These are phyloP conservation scores for Arthroderma sp. DNA, from an alignment of 2,329 filamentous ascomycete genomes.

Conservation along the genomic window DNA sequence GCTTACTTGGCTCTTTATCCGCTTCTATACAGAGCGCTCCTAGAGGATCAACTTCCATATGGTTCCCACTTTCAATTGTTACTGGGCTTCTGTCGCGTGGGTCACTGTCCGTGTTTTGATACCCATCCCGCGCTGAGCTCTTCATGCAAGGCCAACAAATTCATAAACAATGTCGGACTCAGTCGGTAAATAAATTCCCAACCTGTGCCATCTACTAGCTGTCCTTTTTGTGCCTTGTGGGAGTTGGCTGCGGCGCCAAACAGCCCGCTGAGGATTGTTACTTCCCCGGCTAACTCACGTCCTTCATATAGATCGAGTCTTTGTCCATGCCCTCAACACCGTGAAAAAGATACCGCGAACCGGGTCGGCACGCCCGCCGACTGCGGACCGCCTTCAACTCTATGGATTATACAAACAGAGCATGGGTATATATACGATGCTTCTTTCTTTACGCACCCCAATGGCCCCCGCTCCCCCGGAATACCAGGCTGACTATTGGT, in stretches of 20 bases:
- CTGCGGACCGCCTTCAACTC: conserved; percentile 70
- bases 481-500: conserved; percentile 10
- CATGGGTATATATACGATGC: conserved; percentile 46
- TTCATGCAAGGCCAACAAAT: not conserved
- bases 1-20: too few relatives aligned
- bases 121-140: too few relatives aligned
- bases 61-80: too few relatives aligned
- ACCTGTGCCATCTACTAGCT: not conserved
- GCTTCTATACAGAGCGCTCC: too few relatives aligned
- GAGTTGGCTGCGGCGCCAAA: not conserved
- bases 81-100: too few relatives aligned
- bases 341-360: conserved; percentile 96
- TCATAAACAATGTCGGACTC: conserved; percentile 31
- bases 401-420: conserved; percentile 99
- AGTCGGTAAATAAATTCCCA: conserved; percentile 25
- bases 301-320: conserved; percentile 65
- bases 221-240: not conserved
- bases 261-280: not conserved
- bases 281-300: too few relatives aligned
- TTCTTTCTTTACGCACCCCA: too few relatives aligned
- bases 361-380: conserved; percentile 75
- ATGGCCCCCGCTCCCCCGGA: not conserved
- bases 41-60: too few relatives aligned
- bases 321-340: conserved; percentile 96
- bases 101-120: not conserved